Base-by-base conservation (phyloP, 2,329 filamentous ascomycete species). In the Colletotrichum sp. region DNA sequence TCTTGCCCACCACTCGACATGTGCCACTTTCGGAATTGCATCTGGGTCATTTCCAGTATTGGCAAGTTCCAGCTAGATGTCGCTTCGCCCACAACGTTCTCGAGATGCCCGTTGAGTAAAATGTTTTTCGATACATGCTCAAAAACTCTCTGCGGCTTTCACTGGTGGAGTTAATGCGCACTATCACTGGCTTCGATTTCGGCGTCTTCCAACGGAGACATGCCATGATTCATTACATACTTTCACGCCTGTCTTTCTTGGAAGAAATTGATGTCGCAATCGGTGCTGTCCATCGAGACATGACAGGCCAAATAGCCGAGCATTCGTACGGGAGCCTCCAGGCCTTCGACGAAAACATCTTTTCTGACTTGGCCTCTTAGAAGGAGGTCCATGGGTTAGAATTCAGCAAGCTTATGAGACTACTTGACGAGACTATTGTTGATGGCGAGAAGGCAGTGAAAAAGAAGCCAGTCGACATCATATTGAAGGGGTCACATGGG, bases 91-190 rank as follows among this genome's bases (percentile, higher is more conserved):
- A 18, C 5, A 43, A 43, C 8, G 5, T 43, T 43, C 8, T 4
- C 8, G 8, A 10, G 9, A 2, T 18, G 16, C 16, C 8, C 16
- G 8, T 9, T 18, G 8, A 38, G 36, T 16, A 0, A 10, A 6
- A n/a, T 43, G 1, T 43, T n/a, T 8, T 43, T 43, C 3, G 38
- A n/a, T 3, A 43, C 38, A 10, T n/a, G 38, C 0, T n/a, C 5
- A 1, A 43, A 2, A 0, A 1, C 38, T 43, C 38, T 43, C 38
- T n/a, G 3, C 38, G 5, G 8, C 3, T 9, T 43, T 43, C 38
- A 12, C 5, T 3, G 3, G 38, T 43, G 1, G 5, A n/a, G 5
- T 3, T 7, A 0, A 12, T n/a, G 38, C 18, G 3, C 6, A n/a
- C 9, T 48, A n/a, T 48, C 38, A 48, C 3, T n/a, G 5, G 18